Evolutionary conservation across 352 stramenopile species (phyloP).

Genomic region (Thalassiosira sp.): DNA sequence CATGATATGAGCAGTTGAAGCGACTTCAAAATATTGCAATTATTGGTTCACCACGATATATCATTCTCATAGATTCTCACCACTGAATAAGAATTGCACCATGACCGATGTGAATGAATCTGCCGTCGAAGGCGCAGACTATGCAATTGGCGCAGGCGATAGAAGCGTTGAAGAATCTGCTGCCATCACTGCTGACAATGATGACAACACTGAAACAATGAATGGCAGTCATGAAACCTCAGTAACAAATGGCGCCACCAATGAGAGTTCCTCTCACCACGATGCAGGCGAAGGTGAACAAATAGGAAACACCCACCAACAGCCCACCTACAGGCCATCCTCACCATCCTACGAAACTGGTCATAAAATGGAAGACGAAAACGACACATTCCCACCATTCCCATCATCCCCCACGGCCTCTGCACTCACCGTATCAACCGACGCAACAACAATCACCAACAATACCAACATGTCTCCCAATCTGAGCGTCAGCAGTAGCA

Average conservation of each 20-base stretch:
- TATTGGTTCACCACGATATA: not conserved
- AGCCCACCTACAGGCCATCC: too few species aligned
- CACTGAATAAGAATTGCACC: not conserved
- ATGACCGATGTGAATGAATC: not conserved
- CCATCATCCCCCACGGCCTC: not conserved
- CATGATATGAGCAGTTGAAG: not conserved
- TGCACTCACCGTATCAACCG: not conserved
- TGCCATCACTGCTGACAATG: not conserved
- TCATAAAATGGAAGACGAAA: conserved; percentile 3
- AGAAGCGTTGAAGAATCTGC: not conserved
- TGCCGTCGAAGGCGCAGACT: not conserved
- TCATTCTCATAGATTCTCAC: not conserved
- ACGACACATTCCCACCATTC: conserved; percentile 9
- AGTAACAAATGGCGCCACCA: not conserved
- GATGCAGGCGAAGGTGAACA: not conserved
- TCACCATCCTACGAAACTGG: not conserved
- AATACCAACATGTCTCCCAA: too few species aligned
- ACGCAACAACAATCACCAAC: not conserved
- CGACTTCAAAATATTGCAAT: not conserved
- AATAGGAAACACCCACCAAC: not conserved
- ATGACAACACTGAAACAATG: not conserved
- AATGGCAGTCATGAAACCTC: not conserved
- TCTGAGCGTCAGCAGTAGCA: too few species aligned
- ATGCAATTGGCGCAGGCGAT: not conserved
- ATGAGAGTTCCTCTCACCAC: too few species aligned